phyloP scores from a whole-genome alignment of 106 monocot species.

The Dioscorea dumetorum region DNA sequence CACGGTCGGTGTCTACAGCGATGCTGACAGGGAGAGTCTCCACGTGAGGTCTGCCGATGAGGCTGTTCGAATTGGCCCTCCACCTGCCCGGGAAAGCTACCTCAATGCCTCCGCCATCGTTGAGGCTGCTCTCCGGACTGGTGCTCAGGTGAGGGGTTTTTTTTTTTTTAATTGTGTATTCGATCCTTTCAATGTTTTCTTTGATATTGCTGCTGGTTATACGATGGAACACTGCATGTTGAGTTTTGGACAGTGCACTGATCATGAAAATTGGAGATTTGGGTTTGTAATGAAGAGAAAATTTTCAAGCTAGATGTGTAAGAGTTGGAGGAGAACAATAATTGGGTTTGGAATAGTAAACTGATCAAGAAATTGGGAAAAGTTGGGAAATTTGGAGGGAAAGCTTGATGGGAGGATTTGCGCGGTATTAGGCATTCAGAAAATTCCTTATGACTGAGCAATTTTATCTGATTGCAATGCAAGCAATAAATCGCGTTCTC shows the following conservation, averaged over 20 bases:
- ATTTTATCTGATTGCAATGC: too few species aligned
- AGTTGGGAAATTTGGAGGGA: too few species aligned
- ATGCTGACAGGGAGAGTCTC: constrained; percentile 63
- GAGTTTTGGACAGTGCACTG: background rate
- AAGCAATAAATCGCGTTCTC: too few species aligned
- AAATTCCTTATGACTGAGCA: too few species aligned
- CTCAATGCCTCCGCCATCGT: constrained; percentile 68
- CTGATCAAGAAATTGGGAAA: too few species aligned
- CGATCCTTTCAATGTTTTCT: background rate
- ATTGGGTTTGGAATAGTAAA: too few species aligned
- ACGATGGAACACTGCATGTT: background rate
- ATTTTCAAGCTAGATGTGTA: too few species aligned
- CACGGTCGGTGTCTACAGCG: constrained; percentile 95
- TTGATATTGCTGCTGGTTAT: background rate
- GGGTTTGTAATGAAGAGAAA: too few species aligned
- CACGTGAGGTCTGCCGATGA: constrained; percentile 79
- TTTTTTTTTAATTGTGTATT: background rate
- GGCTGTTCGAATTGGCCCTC: constrained; percentile 80
- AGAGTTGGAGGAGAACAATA: too few species aligned
- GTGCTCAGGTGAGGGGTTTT: constrained; percentile 62
- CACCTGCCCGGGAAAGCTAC: constrained; percentile 81
- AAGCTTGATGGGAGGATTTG: too few species aligned
- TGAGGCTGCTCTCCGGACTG: constrained; percentile 72
- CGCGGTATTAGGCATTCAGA: too few species aligned
- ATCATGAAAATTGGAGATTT: background rate